phyloP scores from a whole-genome alignment of 345 rosid species.

The Salix exigua region DNA sequence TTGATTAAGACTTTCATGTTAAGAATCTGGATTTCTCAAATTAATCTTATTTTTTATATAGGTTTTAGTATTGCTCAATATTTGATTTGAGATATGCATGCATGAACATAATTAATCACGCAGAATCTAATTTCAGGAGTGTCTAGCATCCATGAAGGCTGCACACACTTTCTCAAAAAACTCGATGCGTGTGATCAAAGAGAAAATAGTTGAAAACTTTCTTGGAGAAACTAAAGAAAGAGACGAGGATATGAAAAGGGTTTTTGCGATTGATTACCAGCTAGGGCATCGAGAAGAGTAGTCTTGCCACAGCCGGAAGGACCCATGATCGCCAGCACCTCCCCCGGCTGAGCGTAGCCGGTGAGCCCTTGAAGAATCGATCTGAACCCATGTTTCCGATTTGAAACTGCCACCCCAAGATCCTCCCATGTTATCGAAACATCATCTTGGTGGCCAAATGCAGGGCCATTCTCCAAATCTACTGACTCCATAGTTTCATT shows the following conservation, averaged over 20 bases:
- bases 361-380: constrained; percentile 5
- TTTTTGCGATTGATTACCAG: neutral
- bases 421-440: constrained; percentile 11
- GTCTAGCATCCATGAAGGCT: too few relatives aligned
- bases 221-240: too few relatives aligned
- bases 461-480: neutral
- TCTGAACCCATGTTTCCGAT: neutral
- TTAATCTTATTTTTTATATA: too few relatives aligned
- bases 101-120: too few relatives aligned
- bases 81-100: too few relatives aligned
- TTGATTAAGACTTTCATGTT: too few relatives aligned
- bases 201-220: neutral
- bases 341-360: constrained; percentile 15
- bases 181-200: neutral
- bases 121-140: too few relatives aligned
- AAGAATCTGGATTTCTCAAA: too few relatives aligned
- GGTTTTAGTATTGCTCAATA: too few relatives aligned
- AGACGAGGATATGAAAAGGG: too few relatives aligned
- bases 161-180: too few relatives aligned
- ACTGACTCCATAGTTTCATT: neutral
- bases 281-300: constrained; percentile 17
- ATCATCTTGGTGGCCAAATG: neutral
- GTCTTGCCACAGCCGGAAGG: constrained; percentile 20
- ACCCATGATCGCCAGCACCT: constrained; percentile 18
- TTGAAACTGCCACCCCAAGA: neutral